A percentile compares a stretch with the other conserved stretches of the same genome.
phyloP scores from a whole-genome alignment of 108 stramenopile genomes.

The Seminavis robusta region DNA sequence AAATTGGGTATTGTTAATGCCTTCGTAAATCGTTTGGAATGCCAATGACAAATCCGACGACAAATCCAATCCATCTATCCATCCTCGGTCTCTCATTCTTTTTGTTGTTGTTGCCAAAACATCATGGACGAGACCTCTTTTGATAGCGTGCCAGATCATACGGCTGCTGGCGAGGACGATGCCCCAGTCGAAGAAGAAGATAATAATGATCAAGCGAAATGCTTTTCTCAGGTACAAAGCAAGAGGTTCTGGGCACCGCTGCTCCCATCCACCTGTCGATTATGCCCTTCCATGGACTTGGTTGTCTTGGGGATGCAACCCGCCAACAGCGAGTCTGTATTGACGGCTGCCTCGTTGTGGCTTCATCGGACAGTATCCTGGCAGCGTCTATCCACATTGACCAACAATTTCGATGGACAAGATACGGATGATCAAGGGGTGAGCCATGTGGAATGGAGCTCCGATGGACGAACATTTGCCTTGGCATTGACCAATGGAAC shows the following conservation, averaged over 20 bases:
- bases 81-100: no score
- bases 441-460: conserved; percentile 52
- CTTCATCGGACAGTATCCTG: conserved; percentile 69
- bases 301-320: conserved; percentile 25
- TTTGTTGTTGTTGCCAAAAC: no score
- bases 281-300: conserved; percentile 87
- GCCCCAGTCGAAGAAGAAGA: conserved; percentile 7
- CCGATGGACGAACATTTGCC: conserved; percentile 71
- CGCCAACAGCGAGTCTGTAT: conserved; percentile 1
- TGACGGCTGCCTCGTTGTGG: conserved; percentile 17
- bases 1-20: no score
- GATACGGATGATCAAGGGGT: conserved; percentile 9
- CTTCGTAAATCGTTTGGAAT: no score
- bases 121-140: no score
- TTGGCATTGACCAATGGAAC: conserved; percentile 40
- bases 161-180: no score
- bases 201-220: conserved; percentile 5
- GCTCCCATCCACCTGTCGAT: conserved; percentile 22
- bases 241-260: conserved; percentile 29
- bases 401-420: conserved; percentile 6
- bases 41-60: no score
- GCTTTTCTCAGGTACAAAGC: conserved; percentile 60
- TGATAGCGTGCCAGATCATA: no score
- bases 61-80: no score
- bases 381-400: conserved; percentile 54